Percentiles rank a stretch among this genome's conserved stretches.
Evolutionary conservation across 169 alveolate genomes (phyloP).

Genomic region (Hepatocystis sp.): DNA sequence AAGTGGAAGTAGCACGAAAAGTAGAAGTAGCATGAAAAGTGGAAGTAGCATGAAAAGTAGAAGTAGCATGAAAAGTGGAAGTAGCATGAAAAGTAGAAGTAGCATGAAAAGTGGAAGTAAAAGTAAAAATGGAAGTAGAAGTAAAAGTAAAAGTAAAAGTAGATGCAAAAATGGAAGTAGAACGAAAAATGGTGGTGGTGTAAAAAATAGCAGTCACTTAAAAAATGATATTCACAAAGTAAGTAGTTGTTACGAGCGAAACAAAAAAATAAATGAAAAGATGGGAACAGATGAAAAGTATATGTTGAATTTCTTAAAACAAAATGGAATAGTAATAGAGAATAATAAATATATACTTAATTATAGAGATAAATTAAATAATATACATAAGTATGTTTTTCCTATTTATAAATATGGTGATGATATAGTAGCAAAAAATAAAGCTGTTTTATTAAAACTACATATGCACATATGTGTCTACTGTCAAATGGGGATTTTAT

Average conservation of each 20-base stretch:
- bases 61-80: neutral
- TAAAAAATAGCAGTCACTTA: no score
- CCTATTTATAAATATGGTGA: slow-evolving; percentile 68
- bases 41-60: neutral
- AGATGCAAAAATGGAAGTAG: slow-evolving; percentile 4
- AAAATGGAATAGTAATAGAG: slow-evolving; percentile 28
- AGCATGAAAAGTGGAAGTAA: no score
- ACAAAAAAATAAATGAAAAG: no score
- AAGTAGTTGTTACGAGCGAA: no score
- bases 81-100: no score
- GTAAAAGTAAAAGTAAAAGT: neutral
- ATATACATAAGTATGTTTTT: slow-evolving; percentile 32
- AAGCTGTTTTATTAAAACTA: slow-evolving; percentile 16
- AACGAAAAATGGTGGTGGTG: neutral
- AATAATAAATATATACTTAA: slow-evolving; percentile 35
- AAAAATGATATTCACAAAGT: no score
- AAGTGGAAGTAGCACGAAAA: neutral
- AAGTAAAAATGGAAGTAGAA: no score
- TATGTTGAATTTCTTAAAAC: slow-evolving; percentile 1
- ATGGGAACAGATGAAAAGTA: slow-evolving; percentile 24
- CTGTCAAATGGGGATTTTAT: slow-evolving; percentile 55
- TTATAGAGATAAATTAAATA: slow-evolving; percentile 45
- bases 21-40: neutral
- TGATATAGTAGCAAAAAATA: slow-evolving; percentile 20
- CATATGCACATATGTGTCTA: slow-evolving; percentile 39